A percentile compares a stretch with the other conserved stretches of the same genome.
phyloP scores from a whole-genome alignment of 768 basidiomycete genomes.

The Mycena rosella region DNA sequence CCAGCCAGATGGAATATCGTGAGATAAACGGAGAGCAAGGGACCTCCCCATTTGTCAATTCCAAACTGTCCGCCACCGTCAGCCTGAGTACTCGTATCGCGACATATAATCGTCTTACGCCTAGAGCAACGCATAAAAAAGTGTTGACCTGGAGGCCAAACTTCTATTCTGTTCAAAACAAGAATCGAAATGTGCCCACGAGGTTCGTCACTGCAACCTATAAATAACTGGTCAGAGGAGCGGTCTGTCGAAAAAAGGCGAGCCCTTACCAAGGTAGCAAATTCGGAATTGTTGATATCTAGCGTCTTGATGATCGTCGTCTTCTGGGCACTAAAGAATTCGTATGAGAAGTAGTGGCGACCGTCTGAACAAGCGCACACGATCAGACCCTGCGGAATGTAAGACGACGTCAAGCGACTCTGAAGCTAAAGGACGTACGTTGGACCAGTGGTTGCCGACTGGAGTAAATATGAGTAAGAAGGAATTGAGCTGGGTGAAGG shows the following conservation, averaged over 20 bases:
- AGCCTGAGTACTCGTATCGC: not conserved
- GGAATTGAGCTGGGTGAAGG: slow-evolving; percentile 10
- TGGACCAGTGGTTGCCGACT: not conserved
- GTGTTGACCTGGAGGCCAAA: not conserved
- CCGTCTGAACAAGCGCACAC: not conserved
- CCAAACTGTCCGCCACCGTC: slow-evolving; percentile 39
- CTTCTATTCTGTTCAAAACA: not conserved
- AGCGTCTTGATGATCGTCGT: slow-evolving; percentile 58
- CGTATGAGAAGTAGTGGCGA: not conserved
- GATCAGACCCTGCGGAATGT: not conserved
- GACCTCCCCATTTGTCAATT: slow-evolving; percentile 58
- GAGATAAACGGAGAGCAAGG: slow-evolving; percentile 52
- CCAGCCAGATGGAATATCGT: slow-evolving; percentile 53
- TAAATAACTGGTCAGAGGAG: not conserved
- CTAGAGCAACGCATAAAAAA: not conserved
- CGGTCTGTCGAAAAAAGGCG: not conserved
- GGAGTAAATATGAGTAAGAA: not conserved
- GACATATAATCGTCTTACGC: not conserved
- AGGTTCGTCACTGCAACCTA: slow-evolving; percentile 1
- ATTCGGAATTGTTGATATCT: slow-evolving; percentile 58
- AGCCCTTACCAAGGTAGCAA: slow-evolving; percentile 54
- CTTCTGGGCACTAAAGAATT: slow-evolving; percentile 48
- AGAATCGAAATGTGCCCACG: not conserved
- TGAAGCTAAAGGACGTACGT: not conserved
- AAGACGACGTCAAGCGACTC: not conserved